These are phyloP conservation scores for Trypanosoma conorhini DNA, from an alignment of 208 protist genomes.

Conservation along the genomic window DNA sequence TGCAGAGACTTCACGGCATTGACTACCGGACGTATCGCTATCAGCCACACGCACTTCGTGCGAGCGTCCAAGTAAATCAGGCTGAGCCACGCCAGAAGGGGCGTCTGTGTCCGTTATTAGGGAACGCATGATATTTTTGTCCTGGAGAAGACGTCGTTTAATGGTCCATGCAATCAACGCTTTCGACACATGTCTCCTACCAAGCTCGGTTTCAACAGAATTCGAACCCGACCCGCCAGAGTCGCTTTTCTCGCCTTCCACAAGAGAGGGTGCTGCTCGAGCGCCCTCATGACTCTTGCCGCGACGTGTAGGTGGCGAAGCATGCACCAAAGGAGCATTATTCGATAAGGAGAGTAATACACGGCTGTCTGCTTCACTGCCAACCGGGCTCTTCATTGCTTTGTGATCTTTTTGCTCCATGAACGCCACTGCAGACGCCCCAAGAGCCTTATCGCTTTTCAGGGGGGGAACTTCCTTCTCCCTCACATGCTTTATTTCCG, in stretches of 20 bases:
- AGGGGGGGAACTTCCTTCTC: neutral
- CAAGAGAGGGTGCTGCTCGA: neutral
- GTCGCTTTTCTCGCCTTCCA: neutral
- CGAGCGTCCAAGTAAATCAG: neutral
- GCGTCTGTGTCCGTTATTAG: conserved; percentile 1
- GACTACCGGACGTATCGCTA: neutral
- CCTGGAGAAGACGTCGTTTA: conserved; percentile 22
- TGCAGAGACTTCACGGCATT: neutral
- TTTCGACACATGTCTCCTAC: conserved; percentile 16
- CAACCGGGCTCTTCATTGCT: neutral
- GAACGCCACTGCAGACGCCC: neutral
- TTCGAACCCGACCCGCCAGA: neutral
- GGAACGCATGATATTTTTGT: conserved; percentile 24
- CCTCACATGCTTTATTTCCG: neutral
- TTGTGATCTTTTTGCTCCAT: neutral
- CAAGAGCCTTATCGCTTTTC: neutral
- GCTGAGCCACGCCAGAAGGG: neutral
- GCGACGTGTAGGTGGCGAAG: neutral
- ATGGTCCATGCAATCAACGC: conserved; percentile 26
- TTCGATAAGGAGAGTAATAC: neutral
- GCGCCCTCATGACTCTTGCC: neutral
- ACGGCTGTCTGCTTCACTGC: neutral
- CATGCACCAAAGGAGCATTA: neutral
- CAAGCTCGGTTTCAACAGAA: neutral
- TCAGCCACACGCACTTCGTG: neutral